A percentile compares a stretch with the other conserved stretches of the same genome.
These are phyloP conservation scores for Geotrichum cucujoidarum DNA, from an alignment of 1,139 yeast genomes.

Conservation along the genomic window DNA sequence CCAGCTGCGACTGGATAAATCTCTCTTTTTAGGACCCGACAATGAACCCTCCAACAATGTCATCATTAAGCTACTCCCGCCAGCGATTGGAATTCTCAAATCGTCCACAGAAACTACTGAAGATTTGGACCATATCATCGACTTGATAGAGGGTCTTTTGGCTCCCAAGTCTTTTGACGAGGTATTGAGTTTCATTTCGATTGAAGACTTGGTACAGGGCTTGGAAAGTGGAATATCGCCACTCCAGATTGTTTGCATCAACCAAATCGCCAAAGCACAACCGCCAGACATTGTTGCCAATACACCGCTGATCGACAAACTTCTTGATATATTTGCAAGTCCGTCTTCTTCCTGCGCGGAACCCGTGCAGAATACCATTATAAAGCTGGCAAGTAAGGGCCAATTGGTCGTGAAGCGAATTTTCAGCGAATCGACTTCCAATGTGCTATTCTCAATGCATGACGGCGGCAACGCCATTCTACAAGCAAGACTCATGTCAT, in stretches of 20 bases:
- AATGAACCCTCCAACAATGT: conserved; percentile 15
- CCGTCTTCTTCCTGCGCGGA: conserved; percentile 11
- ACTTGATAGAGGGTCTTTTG: conserved; percentile 25
- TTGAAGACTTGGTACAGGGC: conserved; percentile 24
- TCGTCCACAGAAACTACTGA: conserved; percentile 18
- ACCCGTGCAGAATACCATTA: conserved; percentile 19
- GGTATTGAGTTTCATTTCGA: conserved; percentile 22
- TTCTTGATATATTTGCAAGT: conserved; percentile 22
- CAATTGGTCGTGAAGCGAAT: conserved; percentile 27
- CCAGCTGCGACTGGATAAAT: conserved; percentile 22
- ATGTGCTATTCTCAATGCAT: conserved; percentile 18
- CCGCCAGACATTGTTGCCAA: conserved; percentile 26
- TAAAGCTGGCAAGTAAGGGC: conserved; percentile 23
- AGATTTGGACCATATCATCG: conserved; percentile 22
- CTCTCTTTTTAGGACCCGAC: conserved; percentile 19
- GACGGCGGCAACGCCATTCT: conserved; percentile 20
- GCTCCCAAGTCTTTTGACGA: conserved; percentile 24
- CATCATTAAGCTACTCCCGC: conserved; percentile 22
- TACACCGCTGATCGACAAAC: conserved; percentile 23
- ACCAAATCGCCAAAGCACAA: conserved; percentile 23
- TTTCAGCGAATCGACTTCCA: conserved; percentile 24
- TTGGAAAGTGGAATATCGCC: conserved; percentile 23
- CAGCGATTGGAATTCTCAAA: conserved; percentile 22
- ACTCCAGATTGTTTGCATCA: conserved; percentile 24
- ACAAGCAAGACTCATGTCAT: conserved; percentile 25